phyloP scores from a whole-genome alignment of 345 rosid genomes.

The Dovyalis caffra region DNA sequence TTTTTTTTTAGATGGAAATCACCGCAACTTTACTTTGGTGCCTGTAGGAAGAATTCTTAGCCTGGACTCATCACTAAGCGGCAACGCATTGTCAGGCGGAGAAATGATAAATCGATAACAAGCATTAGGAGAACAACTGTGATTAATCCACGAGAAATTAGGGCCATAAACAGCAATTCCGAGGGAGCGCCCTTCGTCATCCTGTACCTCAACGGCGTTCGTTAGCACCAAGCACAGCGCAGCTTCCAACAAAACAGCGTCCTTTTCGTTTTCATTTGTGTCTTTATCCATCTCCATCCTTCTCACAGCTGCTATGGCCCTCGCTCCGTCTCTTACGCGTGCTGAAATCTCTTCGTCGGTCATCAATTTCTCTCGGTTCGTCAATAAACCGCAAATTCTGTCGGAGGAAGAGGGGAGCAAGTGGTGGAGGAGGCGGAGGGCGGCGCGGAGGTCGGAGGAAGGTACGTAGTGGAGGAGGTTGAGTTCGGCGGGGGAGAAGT shows the following conservation, averaged over 20 bases:
- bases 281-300: constrained; percentile 12
- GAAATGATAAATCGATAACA: constrained; percentile 59
- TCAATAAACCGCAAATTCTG: constrained; percentile 42
- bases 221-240: constrained; percentile 62
- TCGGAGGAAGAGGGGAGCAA: constrained; percentile 12
- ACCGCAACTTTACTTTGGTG: constrained; percentile 9
- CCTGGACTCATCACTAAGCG: constrained; percentile 8
- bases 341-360: constrained; percentile 28
- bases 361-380: constrained; percentile 49
- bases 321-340: constrained; percentile 44
- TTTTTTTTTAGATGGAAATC: neutral
- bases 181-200: constrained; percentile 43
- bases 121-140: constrained; percentile 82
- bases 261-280: constrained; percentile 6
- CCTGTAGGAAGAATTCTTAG: constrained; percentile 35
- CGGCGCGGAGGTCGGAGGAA: constrained; percentile 46
- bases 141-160: constrained; percentile 84
- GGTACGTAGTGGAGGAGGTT: constrained; percentile 23
- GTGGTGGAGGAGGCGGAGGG: constrained; percentile 61
- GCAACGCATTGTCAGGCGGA: constrained; percentile 17
- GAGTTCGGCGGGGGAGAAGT: constrained; percentile 19
- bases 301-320: constrained; percentile 33
- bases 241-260: constrained; percentile 34
- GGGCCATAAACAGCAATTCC: constrained; percentile 65
- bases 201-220: constrained; percentile 83